Evolutionary conservation across 257 asterid species (phyloP).

Genomic region (Vinca minor): DNA sequence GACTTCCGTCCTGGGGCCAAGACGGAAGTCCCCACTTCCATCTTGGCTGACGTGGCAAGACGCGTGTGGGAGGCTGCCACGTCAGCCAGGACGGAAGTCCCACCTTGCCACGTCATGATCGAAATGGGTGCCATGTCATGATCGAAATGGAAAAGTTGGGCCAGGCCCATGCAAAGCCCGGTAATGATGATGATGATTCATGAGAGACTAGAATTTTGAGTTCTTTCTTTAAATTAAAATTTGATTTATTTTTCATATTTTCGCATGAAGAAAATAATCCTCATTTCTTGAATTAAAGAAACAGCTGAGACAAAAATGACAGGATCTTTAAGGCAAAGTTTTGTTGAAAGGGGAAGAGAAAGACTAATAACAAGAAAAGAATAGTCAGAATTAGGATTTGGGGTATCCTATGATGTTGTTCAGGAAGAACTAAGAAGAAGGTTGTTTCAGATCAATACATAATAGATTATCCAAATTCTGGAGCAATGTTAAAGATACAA

Average conservation of each 20-base stretch:
- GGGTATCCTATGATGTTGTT: constrained; percentile 11
- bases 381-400: constrained; percentile 38
- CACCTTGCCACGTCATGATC: no score
- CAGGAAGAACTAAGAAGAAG: constrained; percentile 16
- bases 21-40: no score
- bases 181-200: no score
- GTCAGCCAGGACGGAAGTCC: no score
- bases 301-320: constrained; percentile 39
- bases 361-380: constrained; percentile 39
- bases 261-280: not conserved
- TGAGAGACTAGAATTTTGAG: no score
- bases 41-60: no score
- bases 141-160: no score
- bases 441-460: constrained; percentile 22
- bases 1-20: no score
- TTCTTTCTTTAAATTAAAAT: no score
- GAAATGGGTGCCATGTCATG: no score
- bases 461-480: constrained; percentile 10
- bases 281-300: not conserved
- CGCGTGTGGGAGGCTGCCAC: no score
- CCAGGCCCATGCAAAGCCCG: no score
- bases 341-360: constrained; percentile 47
- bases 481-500: constrained; percentile 6
- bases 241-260: not conserved
- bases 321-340: constrained; percentile 68